Percentiles rank a stretch among this genome's conserved stretches.
phyloP scores from a whole-genome alignment of 192 early-diverging fungal genomes.

The Rhizoclosmatium sp. region DNA sequence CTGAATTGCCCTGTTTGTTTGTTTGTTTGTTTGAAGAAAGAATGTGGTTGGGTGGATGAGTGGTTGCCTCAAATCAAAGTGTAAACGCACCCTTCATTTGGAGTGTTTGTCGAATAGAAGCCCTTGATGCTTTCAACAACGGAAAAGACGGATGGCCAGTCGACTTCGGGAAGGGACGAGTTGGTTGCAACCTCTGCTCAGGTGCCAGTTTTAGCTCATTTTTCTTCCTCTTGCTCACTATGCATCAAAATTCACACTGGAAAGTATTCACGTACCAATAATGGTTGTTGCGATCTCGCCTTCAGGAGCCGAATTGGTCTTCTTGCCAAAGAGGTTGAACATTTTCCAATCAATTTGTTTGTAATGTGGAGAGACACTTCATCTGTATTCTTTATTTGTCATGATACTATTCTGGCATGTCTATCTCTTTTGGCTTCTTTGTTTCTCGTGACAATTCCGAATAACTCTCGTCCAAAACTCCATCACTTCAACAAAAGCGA shows the following conservation, averaged over 20 bases:
- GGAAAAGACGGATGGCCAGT: slow-evolving; percentile 28
- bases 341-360: neutral
- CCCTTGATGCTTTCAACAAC: slow-evolving; percentile 30
- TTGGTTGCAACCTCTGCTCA: slow-evolving; percentile 26
- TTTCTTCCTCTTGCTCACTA: neutral
- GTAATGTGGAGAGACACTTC: neutral
- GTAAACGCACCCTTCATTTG: slow-evolving; percentile 20
- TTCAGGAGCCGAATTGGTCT: neutral
- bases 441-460: neutral
- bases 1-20: slow-evolving; percentile 6
- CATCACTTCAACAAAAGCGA: neutral
- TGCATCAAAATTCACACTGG: neutral
- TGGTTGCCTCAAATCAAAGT: neutral
- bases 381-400: too few relatives aligned
- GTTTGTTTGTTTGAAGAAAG: neutral
- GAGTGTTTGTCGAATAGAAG: slow-evolving; percentile 17
- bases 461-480: neutral
- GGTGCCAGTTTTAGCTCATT: neutral
- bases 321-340: slow-evolving; percentile 9
- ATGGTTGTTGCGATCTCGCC: slow-evolving; percentile 32
- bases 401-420: too few relatives aligned
- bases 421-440: neutral
- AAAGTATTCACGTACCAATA: slow-evolving; percentile 9
- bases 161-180: slow-evolving; percentile 21
- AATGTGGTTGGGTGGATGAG: neutral